Evolutionary conservation across 306 rosid genomes (phyloP).

Genomic region (Hippophae rhamnoides): DNA sequence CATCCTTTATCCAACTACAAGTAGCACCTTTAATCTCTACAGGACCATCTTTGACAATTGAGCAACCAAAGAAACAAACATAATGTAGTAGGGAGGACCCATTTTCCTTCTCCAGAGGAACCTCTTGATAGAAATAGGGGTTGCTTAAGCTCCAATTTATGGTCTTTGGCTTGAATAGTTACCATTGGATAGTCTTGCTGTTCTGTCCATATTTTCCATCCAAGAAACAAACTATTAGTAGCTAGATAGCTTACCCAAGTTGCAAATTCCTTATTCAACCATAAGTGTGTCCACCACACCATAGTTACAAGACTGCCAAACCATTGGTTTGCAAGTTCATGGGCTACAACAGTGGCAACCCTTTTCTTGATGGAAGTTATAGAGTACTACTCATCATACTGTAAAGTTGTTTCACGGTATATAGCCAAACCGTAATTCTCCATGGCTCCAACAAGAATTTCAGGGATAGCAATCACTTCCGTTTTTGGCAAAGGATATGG

Average conservation of each 20-base stretch:
- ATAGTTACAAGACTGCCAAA: slow-evolving; percentile 97
- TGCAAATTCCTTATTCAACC: slow-evolving; percentile 97
- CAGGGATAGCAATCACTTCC: slow-evolving; percentile 95
- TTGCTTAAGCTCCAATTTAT: too few relatives aligned
- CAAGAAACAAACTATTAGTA: slow-evolving; percentile 73
- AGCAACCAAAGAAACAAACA: too few relatives aligned
- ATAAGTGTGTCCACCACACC: slow-evolving; percentile 99
- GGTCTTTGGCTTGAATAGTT: too few relatives aligned
- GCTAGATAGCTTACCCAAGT: slow-evolving; percentile 99
- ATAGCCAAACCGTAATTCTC: slow-evolving; percentile 95
- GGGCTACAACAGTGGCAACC: slow-evolving; percentile 86
- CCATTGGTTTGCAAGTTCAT: slow-evolving; percentile 97
- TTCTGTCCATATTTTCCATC: slow-evolving; percentile 59
- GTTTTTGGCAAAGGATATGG: slow-evolving; percentile 82
- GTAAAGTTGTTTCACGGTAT: slow-evolving; percentile 83
- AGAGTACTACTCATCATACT: slow-evolving; percentile 76
- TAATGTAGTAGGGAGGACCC: too few relatives aligned
- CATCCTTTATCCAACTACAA: too few relatives aligned
- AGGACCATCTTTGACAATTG: too few relatives aligned
- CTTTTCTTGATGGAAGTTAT: slow-evolving; percentile 78
- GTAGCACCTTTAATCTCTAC: too few relatives aligned
- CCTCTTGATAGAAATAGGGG: too few relatives aligned
- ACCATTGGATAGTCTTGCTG: too few relatives aligned
- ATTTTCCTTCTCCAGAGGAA: too few relatives aligned
- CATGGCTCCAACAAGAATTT: slow-evolving; percentile 95